Evolutionary conservation across 352 stramenopile genomes (phyloP).

Genomic region (Phytophthora rubi): DNA sequence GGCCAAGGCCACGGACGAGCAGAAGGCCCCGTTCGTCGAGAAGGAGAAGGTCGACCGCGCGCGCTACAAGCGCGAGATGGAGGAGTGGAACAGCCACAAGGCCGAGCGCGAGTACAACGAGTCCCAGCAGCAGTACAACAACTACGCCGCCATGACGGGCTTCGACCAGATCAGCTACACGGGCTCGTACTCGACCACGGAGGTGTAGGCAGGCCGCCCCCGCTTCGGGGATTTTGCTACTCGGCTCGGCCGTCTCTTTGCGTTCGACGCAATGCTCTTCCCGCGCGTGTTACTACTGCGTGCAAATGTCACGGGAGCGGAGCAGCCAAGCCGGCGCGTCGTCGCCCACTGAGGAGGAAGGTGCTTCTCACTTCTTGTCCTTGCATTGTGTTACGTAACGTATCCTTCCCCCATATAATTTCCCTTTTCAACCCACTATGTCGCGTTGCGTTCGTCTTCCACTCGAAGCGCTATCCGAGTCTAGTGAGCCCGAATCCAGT

Average conservation of each 20-base stretch:
- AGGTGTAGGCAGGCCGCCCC: constrained; percentile 45
- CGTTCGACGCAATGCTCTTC: not conserved
- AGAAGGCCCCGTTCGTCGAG: constrained; percentile 92
- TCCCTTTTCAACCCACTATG: too few species aligned
- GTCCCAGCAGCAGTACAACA: constrained; percentile 83
- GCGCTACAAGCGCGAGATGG: constrained; percentile 95
- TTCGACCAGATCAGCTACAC: constrained; percentile 85
- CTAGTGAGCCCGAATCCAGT: not conserved
- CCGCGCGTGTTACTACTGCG: not conserved
- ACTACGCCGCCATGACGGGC: constrained; percentile 79
- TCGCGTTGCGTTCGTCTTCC: too few species aligned
- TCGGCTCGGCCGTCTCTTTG: not conserved
- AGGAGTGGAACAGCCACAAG: constrained; percentile 90
- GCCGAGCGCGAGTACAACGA: constrained; percentile 84
- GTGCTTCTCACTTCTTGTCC: constrained; percentile 36
- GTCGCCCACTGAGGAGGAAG: constrained; percentile 25
- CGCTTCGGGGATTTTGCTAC: constrained; percentile 11
- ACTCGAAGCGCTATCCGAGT: too few species aligned
- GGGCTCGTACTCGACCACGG: constrained; percentile 73
- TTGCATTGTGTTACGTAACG: constrained; percentile 45
- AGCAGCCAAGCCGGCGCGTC: constrained; percentile 10
- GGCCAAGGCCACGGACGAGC: constrained; percentile 89
- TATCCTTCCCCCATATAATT: constrained; percentile 36
- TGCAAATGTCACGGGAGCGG: not conserved
- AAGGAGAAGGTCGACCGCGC: constrained; percentile 92